These are phyloP conservation scores for Pittosporum tobira DNA, from an alignment of 129 eudicot genomes.

Conservation along the genomic window DNA sequence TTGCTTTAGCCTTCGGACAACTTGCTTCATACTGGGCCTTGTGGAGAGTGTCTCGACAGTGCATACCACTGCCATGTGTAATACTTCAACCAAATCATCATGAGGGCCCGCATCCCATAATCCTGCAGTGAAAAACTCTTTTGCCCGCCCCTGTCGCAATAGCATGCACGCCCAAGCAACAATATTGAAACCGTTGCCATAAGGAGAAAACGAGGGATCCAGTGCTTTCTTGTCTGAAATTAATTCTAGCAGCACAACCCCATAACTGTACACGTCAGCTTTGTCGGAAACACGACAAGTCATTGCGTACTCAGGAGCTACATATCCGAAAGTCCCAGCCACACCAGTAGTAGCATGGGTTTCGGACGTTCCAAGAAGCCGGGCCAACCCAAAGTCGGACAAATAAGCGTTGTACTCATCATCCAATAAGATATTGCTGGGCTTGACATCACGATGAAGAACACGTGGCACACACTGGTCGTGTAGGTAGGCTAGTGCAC, in stretches of 20 bases:
- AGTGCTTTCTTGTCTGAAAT: conserved; percentile 73
- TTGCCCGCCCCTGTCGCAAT: conserved; percentile 67
- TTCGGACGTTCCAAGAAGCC: conserved; percentile 70
- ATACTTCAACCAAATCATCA: conserved; percentile 84
- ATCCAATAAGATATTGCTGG: conserved; percentile 76
- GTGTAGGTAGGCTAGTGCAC: conserved; percentile 83
- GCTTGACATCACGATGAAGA: conserved; percentile 88
- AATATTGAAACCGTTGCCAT: conserved; percentile 84
- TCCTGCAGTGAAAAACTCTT: conserved; percentile 79
- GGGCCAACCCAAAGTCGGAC: conserved; percentile 77
- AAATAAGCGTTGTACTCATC: conserved; percentile 73
- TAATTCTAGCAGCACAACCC: conserved; percentile 80
- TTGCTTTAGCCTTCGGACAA: conserved; percentile 74
- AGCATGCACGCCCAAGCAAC: conserved; percentile 91
- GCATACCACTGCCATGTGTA: conserved; percentile 73
- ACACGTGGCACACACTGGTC: conserved; percentile 94
- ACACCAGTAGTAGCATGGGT: conserved; percentile 91
- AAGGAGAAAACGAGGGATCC: conserved; percentile 78
- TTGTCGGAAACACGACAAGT: conserved; percentile 93
- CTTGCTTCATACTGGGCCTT: conserved; percentile 85
- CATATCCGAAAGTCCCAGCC: conserved; percentile 84
- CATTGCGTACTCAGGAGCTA: conserved; percentile 90
- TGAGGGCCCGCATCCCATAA: conserved; percentile 93
- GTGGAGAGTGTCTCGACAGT: conserved; percentile 77
- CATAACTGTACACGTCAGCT: conserved; percentile 89